phyloP scores from a whole-genome alignment of 2,329 filamentous ascomycete genomes.

The Diaporthe helianthi region DNA sequence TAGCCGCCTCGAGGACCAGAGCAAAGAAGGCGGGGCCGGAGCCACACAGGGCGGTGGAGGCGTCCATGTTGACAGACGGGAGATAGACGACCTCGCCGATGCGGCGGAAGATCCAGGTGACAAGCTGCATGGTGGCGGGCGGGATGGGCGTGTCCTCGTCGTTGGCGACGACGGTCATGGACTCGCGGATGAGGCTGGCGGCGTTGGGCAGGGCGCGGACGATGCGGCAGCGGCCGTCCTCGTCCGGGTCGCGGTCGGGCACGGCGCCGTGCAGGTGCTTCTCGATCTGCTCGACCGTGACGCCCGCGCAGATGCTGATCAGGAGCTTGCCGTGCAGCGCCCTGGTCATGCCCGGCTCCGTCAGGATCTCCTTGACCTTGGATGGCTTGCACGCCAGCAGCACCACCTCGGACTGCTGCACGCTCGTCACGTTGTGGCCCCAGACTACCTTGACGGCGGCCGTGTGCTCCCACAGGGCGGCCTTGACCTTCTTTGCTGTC shows the following conservation, averaged over 20 bases:
- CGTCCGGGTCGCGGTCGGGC: slow-evolving; percentile 53
- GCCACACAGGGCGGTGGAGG: slow-evolving; percentile 75
- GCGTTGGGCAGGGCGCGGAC: slow-evolving; percentile 88
- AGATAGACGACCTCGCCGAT: slow-evolving; percentile 76
- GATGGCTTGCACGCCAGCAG: slow-evolving; percentile 84
- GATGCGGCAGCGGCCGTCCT: slow-evolving; percentile 64
- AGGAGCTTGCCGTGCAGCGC: slow-evolving; percentile 82
- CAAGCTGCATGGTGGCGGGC: slow-evolving; percentile 59
- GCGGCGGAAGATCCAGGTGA: slow-evolving; percentile 78
- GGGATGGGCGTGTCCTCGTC: slow-evolving; percentile 62
- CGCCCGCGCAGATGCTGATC: slow-evolving; percentile 81
- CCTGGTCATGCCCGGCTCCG: slow-evolving; percentile 70
- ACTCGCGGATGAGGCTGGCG: slow-evolving; percentile 77
- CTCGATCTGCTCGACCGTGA: slow-evolving; percentile 74
- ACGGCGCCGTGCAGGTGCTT: slow-evolving; percentile 65
- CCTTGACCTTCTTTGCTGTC: slow-evolving; percentile 72
- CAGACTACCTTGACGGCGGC: slow-evolving; percentile 70
- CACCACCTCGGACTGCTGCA: slow-evolving; percentile 73
- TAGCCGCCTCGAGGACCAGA: slow-evolving; percentile 75
- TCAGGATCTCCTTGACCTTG: slow-evolving; percentile 73
- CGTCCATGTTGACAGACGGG: slow-evolving; percentile 73
- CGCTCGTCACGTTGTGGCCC: slow-evolving; percentile 74
- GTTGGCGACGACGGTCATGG: slow-evolving; percentile 81
- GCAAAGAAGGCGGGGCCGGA: slow-evolving; percentile 80
- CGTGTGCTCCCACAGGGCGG: slow-evolving; percentile 69